phyloP scores from a whole-genome alignment of 306 rosid genomes.

The Astragalus glycyphyllos region DNA sequence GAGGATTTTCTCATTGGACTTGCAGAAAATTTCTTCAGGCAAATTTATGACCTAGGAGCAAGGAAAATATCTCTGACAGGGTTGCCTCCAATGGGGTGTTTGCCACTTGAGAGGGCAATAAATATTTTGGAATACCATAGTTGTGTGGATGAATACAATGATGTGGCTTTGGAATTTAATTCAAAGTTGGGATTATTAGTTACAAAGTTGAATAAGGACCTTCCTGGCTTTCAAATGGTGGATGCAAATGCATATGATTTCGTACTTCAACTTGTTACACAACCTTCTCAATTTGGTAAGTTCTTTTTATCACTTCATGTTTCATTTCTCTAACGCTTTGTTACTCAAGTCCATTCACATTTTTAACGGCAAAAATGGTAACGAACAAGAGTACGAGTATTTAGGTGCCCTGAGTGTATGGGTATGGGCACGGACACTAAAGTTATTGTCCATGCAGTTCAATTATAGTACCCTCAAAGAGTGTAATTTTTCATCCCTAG shows the following conservation, averaged over 20 bases:
- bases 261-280: slow-evolving; percentile 40
- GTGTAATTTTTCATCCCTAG: too few species aligned
- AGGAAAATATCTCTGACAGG: slow-evolving; percentile 66
- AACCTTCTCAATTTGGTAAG: slow-evolving; percentile 59
- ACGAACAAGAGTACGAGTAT: too few species aligned
- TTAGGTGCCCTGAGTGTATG: too few species aligned
- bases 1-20: slow-evolving; percentile 57
- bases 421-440: too few species aligned
- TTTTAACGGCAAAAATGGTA: too few species aligned
- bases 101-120: slow-evolving; percentile 61
- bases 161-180: slow-evolving; percentile 62
- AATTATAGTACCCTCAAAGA: too few species aligned
- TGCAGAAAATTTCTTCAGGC: slow-evolving; percentile 53
- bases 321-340: not conserved
- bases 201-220: slow-evolving; percentile 49
- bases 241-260: slow-evolving; percentile 50
- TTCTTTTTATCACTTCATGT: not conserved
- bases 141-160: slow-evolving; percentile 52
- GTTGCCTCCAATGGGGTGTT: slow-evolving; percentile 71
- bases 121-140: slow-evolving; percentile 53
- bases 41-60: slow-evolving; percentile 60
- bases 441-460: too few species aligned
- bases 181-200: slow-evolving; percentile 54
- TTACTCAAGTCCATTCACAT: not conserved
- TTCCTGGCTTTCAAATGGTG: slow-evolving; percentile 50